Base-by-base conservation (phyloP, 306 rosid genomes). In the Gillenia trifoliata region DNA sequence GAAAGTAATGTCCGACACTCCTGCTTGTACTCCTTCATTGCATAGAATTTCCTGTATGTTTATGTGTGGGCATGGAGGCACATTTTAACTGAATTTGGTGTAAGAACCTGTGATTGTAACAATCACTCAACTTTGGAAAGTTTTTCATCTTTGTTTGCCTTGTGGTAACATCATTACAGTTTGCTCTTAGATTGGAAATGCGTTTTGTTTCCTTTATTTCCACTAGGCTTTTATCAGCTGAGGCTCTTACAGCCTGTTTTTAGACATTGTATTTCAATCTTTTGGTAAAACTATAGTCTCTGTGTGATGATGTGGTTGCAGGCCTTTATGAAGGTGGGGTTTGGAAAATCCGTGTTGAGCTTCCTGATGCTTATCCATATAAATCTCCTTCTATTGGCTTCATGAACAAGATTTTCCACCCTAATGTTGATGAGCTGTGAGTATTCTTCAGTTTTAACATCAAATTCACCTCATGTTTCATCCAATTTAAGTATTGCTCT, bases 321-420 rank as follows among this genome's bases (percentile, higher is more conserved):
- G 95, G 97, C 82, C 96, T 90, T 72, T 88, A 95, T 74, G 99
- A 95, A 87, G 89, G 98, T 0, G 99, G 99, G 34, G 82, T 95
- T 71, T 95, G 99, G 99, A 95, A 95, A 86, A 82, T 95, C 74
- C 96, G 86, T 19, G 99, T 95, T 29, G 98, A 92, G 85, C 97
- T 95, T 77, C 99, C 99, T 11, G 99, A 95, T 38, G 98, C 99
- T 17, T 95, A 95, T 75, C 99, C 99, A 31, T 95, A 92, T 82
- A 92, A 92, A 85, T 95, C 99, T 67, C 98, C 99, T 41, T 95
- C 99, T 47, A 85, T 95, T 19, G 98, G 96, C 38, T 95, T 95
- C 80, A 94, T 90, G 80, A 95, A 95, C 91, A 95, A 92, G 83
- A 95, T 95, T 63, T 95, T 84, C 83, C 98, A 95, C 82, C 99